phyloP scores from a whole-genome alignment of 2,329 filamentous ascomycete species.

The Chalara sp. region DNA sequence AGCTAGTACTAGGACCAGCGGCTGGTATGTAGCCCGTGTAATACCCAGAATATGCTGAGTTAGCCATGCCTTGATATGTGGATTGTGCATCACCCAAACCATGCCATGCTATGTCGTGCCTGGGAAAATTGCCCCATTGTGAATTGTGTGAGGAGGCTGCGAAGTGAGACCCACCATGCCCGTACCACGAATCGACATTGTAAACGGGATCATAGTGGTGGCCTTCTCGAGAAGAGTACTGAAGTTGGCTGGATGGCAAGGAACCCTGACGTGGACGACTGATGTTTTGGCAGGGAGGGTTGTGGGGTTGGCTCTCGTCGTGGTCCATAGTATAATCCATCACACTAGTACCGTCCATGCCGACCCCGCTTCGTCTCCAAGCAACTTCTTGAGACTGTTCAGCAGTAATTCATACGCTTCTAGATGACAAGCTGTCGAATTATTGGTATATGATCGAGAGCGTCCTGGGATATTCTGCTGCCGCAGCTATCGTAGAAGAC shows the following conservation, averaged over 20 bases:
- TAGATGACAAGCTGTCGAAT: too few relatives aligned
- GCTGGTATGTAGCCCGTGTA: too few relatives aligned
- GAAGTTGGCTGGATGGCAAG: neutral
- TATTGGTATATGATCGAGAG: too few relatives aligned
- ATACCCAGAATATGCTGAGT: too few relatives aligned
- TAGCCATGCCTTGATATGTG: too few relatives aligned
- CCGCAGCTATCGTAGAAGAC: too few relatives aligned
- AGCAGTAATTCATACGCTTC: too few relatives aligned
- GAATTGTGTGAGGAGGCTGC: neutral
- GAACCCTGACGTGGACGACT: neutral
- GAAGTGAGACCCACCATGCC: neutral
- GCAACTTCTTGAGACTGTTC: too few relatives aligned
- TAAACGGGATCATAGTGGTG: slow-evolving; percentile 23
- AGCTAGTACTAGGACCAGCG: too few relatives aligned
- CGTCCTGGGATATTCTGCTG: too few relatives aligned
- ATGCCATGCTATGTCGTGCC: neutral
- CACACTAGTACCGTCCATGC: slow-evolving; percentile 13
- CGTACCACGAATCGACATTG: slow-evolving; percentile 10
- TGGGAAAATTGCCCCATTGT: neutral
- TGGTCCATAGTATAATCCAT: slow-evolving; percentile 21
- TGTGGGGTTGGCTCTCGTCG: neutral
- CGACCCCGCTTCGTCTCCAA: neutral
- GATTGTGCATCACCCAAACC: neutral
- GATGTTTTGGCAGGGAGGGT: neutral
- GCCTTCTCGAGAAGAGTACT: slow-evolving; percentile 11